A percentile compares a stretch with the other conserved stretches of the same genome.
These are phyloP conservation scores for Colletotrichum sp. DNA, from an alignment of 2,329 filamentous ascomycete species.

Conservation along the genomic window DNA sequence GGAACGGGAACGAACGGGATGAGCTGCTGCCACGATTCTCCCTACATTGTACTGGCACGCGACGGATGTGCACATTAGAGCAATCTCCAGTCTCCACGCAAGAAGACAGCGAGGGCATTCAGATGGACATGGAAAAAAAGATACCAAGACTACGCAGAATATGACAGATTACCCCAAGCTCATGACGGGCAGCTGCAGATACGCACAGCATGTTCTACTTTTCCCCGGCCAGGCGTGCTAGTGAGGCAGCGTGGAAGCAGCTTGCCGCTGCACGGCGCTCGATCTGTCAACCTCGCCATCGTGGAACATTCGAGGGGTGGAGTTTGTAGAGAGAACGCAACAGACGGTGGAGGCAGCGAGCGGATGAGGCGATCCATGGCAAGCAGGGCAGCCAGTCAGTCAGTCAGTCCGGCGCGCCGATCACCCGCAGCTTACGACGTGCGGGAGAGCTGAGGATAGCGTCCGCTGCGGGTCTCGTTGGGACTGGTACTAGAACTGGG, in stretches of 20 bases:
- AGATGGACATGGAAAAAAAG: not conserved
- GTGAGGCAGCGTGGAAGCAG: not conserved
- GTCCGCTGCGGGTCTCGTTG: not conserved
- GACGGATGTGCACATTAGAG: not conserved
- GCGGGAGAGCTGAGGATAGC: not conserved
- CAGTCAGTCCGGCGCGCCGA: not conserved
- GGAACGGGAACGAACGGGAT: not conserved
- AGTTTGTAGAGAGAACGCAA: not conserved
- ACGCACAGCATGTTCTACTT: not conserved
- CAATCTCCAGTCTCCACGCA: not conserved
- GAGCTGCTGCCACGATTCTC: not conserved
- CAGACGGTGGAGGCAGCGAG: not conserved
- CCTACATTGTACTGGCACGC: not conserved
- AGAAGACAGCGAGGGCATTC: not conserved
- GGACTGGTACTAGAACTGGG: not conserved
- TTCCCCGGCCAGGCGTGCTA: not conserved
- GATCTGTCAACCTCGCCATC: not conserved
- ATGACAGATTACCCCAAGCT: not conserved
- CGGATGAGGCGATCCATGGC: not conserved
- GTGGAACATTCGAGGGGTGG: not conserved
- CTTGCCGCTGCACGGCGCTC: constrained; percentile 11
- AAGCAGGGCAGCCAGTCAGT: not conserved
- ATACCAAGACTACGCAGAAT: constrained; percentile 1
- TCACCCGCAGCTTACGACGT: not conserved
- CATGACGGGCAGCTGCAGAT: not conserved